Evolutionary conservation across 179 eudicot genomes (phyloP).

Genomic region (Actinidia chinensis): DNA sequence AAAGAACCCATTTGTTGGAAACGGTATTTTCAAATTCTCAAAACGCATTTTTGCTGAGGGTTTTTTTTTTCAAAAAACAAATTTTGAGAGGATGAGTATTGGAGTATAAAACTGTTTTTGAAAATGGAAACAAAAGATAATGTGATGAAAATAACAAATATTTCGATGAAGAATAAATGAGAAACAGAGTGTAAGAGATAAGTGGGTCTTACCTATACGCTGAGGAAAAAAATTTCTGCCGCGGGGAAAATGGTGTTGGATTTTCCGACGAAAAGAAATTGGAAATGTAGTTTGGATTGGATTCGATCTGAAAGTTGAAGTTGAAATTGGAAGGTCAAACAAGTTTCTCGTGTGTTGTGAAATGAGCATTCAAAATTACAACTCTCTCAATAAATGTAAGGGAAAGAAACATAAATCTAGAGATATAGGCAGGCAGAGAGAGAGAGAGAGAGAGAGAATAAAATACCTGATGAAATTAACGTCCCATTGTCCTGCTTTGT

Average conservation of each 20-base stretch:
- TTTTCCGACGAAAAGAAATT: background rate
- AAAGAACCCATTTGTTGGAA: no score
- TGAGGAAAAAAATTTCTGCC: background rate
- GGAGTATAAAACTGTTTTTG: no score
- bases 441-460: background rate
- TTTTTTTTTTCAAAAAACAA: no score
- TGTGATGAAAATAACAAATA: background rate
- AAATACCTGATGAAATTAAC: background rate
- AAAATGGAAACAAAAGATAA: background rate
- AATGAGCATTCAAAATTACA: background rate
- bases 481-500: conserved; percentile 10
- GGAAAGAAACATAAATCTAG: background rate
- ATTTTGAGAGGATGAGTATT: no score
- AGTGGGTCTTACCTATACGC: background rate
- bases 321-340: background rate
- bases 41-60: no score
- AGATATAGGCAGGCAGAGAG: background rate
- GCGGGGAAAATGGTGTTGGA: background rate
- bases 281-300: background rate
- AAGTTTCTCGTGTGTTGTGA: conserved; percentile 24
- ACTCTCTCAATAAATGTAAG: conserved; percentile 17
- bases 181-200: background rate
- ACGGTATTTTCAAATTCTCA: no score
- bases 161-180: no score
- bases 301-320: conserved; percentile 16